phyloP scores from a whole-genome alignment of 2,329 filamentous ascomycete genomes.

The Ophiostoma angusticollis region DNA sequence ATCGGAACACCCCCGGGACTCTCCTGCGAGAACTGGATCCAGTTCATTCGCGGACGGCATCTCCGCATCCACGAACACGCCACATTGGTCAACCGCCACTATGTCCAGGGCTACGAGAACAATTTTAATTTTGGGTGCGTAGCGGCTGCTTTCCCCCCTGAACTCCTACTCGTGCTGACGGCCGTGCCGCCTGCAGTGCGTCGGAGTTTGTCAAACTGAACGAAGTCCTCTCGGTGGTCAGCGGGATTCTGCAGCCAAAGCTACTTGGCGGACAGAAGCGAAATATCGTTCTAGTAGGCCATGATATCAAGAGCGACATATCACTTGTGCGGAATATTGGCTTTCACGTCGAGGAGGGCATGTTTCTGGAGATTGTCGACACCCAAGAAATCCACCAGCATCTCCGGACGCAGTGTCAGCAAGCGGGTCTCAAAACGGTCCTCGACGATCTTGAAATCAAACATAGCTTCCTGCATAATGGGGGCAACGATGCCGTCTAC shows the following conservation, averaged over 20 bases:
- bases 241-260: slow-evolving; percentile 7
- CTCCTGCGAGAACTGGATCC: slow-evolving; percentile 53
- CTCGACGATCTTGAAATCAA: slow-evolving; percentile 51
- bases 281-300: slow-evolving; percentile 63
- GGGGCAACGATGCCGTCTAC: slow-evolving; percentile 73
- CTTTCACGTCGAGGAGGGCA: slow-evolving; percentile 42
- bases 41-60: slow-evolving; percentile 56
- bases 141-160: slow-evolving; percentile 19
- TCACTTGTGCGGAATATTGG: slow-evolving; percentile 52
- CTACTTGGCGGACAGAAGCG: slow-evolving; percentile 13
- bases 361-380: slow-evolving; percentile 55
- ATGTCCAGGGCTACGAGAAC: slow-evolving; percentile 60
- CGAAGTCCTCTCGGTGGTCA: slow-evolving; percentile 24
- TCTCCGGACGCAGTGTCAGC: slow-evolving; percentile 39
- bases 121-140: slow-evolving; percentile 55
- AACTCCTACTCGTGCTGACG: too few species aligned
- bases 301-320: slow-evolving; percentile 57
- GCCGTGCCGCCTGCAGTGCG: slow-evolving; percentile 24
- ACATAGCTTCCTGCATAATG: slow-evolving; percentile 65
- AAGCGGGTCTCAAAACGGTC: slow-evolving; percentile 45
- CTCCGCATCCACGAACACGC: slow-evolving; percentile 61
- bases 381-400: slow-evolving; percentile 59
- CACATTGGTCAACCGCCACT: slow-evolving; percentile 53
- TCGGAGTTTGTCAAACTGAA: slow-evolving; percentile 28
- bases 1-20: slow-evolving; percentile 43